Evolutionary conservation across 1,284 basidiomycete species (phyloP), one percentile per base, ranked within the genome.

Genomic region (Cryptococcus sp.): DNA sequence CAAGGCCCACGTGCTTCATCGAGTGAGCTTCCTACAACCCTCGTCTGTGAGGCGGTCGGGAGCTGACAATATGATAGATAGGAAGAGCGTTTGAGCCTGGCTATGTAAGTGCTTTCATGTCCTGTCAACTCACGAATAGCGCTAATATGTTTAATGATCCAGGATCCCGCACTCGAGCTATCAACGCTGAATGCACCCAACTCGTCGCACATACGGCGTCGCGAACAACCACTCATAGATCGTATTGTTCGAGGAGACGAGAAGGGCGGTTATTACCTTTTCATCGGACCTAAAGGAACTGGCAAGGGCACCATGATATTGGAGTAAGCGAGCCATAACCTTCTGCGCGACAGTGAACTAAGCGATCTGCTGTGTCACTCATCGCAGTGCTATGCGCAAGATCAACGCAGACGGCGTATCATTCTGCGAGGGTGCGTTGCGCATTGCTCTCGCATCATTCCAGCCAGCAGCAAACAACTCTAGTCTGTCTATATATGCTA

Each of bases 271-370:
- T 91, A 91, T 75, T 90, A 85, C 73, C 81, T 91, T 59, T 75
- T 91, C 23, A 81, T 91, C 47, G 89, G 88, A 1, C 84, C 87
- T 5, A 93, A 91, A 82, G 85, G 86, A 17, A 83, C 83, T 5
- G 85, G 85, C 19, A 90, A 91, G 79, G 86, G 86, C 2, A 89
- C 88, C 0, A 87, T 90, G 88, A 83, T 92, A 55, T 83, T 91
- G 54, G 88, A 91, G 73, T 77, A 49, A 61, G 73, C 20, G 15
- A 22, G 22, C 15, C n/a, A 38, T 2, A 20, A 13, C 20, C 13
- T 6, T 41, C 17, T 45, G 13, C n/a, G 11, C 6, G 19, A 22
- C n/a, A 20, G 49, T 52, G 15, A 62, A 13, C 4, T 27, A 22
- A 40, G 19, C 3, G 13, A 25, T 23, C 35, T 20, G 50, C 38